Evolutionary conservation across 2,329 filamentous ascomycete species (phyloP).

Genomic region (Cordyceps cateniannulata): DNA sequence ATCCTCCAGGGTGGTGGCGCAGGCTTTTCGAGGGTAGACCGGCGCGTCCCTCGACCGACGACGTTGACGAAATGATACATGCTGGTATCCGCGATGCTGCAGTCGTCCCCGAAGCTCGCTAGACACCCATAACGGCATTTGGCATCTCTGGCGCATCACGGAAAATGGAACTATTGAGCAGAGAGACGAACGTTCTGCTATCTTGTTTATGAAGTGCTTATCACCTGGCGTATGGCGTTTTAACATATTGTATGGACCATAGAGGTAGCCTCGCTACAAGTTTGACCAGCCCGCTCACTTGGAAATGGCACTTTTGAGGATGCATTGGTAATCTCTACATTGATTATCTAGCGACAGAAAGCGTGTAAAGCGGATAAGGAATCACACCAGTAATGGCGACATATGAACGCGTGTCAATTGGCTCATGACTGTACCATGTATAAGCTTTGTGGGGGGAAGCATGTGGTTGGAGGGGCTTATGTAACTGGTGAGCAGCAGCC

Average conservation of each 20-base stretch:
- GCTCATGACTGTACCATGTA: neutral
- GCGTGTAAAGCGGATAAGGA: neutral
- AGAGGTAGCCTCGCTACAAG: neutral
- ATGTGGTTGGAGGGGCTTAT: constrained; percentile 8
- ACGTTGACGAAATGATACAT: constrained; percentile 5
- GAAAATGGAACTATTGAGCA: neutral
- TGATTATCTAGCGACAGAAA: neutral
- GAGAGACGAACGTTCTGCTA: neutral
- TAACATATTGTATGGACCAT: neutral
- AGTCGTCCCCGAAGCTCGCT: constrained; percentile 3
- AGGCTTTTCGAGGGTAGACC: constrained; percentile 66
- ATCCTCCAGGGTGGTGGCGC: constrained; percentile 86
- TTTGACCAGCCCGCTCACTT: neutral
- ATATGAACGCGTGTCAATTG: neutral
- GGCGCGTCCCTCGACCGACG: constrained; percentile 42
- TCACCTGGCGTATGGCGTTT: constrained; percentile 1
- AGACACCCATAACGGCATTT: neutral
- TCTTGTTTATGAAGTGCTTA: neutral
- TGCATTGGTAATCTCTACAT: neutral
- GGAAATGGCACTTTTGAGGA: neutral
- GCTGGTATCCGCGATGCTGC: constrained; percentile 2
- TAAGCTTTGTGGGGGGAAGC: neutral
- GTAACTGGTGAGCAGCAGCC: constrained; percentile 10
- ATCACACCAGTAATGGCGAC: neutral
- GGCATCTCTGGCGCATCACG: neutral